phyloP scores from a whole-genome alignment of 305 asterid species.

The Solanum hybrid region DNA sequence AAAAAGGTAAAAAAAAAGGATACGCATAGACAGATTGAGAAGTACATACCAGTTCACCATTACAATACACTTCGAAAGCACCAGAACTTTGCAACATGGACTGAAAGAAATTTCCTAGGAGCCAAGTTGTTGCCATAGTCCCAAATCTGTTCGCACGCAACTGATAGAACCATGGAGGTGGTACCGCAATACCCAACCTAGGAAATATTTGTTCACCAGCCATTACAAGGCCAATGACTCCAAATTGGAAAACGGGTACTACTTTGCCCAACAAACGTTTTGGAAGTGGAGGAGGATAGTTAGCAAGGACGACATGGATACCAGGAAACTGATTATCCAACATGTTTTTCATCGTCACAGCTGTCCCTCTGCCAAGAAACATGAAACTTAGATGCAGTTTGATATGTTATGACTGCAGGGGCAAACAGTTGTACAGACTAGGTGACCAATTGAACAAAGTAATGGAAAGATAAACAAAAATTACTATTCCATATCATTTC shows the following conservation, averaged over 20 bases:
- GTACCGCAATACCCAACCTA: slow-evolving; percentile 70
- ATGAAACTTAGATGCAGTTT: neutral
- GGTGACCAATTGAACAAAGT: neutral
- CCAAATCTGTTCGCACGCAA: slow-evolving; percentile 88
- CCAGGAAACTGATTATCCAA: slow-evolving; percentile 82
- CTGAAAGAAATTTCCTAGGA: slow-evolving; percentile 82
- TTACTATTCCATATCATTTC: neutral
- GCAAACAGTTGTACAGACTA: neutral
- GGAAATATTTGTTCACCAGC: slow-evolving; percentile 92
- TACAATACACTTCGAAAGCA: slow-evolving; percentile 87
- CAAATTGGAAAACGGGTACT: slow-evolving; percentile 74
- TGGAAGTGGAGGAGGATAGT: slow-evolving; percentile 86
- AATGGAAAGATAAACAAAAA: neutral
- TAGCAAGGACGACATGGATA: slow-evolving; percentile 66
- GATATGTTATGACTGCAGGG: neutral
- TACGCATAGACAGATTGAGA: neutral
- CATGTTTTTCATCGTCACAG: slow-evolving; percentile 91
- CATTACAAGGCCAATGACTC: slow-evolving; percentile 62
- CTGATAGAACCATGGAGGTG: slow-evolving; percentile 88
- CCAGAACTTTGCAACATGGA: slow-evolving; percentile 88
- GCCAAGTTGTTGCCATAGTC: slow-evolving; percentile 93
- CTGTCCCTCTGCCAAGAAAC: slow-evolving; percentile 66
- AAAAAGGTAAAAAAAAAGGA: neutral
- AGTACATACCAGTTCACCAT: slow-evolving; percentile 65
- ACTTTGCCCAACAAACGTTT: slow-evolving; percentile 80